These are phyloP conservation scores for Triangularia verruculosa DNA, from an alignment of 2,329 filamentous ascomycete genomes.

Conservation along the genomic window DNA sequence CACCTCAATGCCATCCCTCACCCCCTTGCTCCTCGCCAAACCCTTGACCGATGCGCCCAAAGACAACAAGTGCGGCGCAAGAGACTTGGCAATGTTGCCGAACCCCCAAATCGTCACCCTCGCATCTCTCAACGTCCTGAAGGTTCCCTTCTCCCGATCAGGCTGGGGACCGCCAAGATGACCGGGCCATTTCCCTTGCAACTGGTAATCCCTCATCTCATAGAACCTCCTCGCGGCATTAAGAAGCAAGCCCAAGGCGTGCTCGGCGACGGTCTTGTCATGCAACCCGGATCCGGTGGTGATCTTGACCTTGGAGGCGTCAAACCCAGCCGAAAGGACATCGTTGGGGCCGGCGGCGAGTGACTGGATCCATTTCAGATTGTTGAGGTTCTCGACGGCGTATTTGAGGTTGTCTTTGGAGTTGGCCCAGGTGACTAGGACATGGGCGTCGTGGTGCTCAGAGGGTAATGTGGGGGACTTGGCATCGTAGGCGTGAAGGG, in stretches of 20 bases:
- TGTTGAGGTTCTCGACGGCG: slow-evolving; percentile 52
- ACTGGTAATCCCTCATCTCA: slow-evolving; percentile 62
- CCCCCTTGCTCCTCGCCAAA: slow-evolving; percentile 54
- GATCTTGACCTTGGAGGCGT: slow-evolving; percentile 46
- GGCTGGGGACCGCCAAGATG: slow-evolving; percentile 62
- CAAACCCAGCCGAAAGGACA: slow-evolving; percentile 60
- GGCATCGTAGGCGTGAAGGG: slow-evolving; percentile 59
- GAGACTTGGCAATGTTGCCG: slow-evolving; percentile 62
- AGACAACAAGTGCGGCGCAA: slow-evolving; percentile 51
- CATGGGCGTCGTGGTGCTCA: slow-evolving; percentile 55
- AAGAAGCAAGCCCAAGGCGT: slow-evolving; percentile 57
- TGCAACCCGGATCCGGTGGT: slow-evolving; percentile 63
- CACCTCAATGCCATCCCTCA: slow-evolving; percentile 58
- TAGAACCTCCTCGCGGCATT: slow-evolving; percentile 55
- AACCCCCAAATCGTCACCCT: slow-evolving; percentile 62
- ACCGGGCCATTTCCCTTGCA: slow-evolving; percentile 54
- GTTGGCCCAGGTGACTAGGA: slow-evolving; percentile 63
- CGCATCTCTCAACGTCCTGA: slow-evolving; percentile 59
- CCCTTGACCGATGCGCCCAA: slow-evolving; percentile 59
- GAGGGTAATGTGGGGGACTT: slow-evolving; percentile 51
- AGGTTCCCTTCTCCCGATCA: slow-evolving; percentile 53
- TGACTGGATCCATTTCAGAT: slow-evolving; percentile 58
- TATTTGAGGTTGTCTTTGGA: slow-evolving; percentile 55
- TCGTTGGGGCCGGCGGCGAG: slow-evolving; percentile 66
- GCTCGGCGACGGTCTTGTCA: slow-evolving; percentile 63